Base-by-base conservation (phyloP, 129 eudicot species). In the Heracleum sosnowskyi region DNA sequence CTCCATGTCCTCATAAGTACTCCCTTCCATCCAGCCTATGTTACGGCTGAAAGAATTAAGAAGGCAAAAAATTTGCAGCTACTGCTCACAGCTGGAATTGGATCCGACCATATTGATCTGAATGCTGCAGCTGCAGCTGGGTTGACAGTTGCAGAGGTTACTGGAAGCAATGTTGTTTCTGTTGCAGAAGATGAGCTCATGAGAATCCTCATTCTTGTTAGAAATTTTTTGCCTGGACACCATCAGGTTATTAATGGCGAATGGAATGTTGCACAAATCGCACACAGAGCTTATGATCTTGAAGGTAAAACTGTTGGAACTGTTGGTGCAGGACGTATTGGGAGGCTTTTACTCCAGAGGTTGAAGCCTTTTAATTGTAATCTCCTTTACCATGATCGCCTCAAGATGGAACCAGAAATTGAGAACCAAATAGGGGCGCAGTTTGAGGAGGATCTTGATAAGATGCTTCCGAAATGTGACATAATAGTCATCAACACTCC, bases 281-380 rank as follows among this genome's bases (percentile, higher is more conserved):
- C 99, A 78, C 74, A 96, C 79, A 83, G 97, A 73, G 94, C 99
- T 78, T 96, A 96, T 84, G 99, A 96, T 86, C 97, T 96, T 72
- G 97, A 96, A 85, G 99, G 97, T 29, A 96, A 96, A 82, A 96
- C 99, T 35, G 91, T 96, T 2, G 99, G 99, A 70, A 96, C 99
- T 20, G 93, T 96, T 79, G 99, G 99, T 31, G 95, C 97, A 49
- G 99, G 99, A 44, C 85, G 99, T 24, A 96, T 96, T 16, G 99
- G 99, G 57, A 86, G 80, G 82, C 90, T 96, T 62, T 81, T 96
- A 71, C 97, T 96, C 62, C 99, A 96, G 82, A 83, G 99, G 36
- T 81, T 96, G 88, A 96, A 96, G 84, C 99, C 99, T 64, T 96
- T 96, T 75, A 89, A 89, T 36, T 96, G 99, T 75, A 96, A 92